A percentile compares a stretch with the other conserved stretches of the same genome.
Conservation (phyloP, 2,329 filamentous ascomycete genomes). For the Sporothrix brasiliensis region DNA sequence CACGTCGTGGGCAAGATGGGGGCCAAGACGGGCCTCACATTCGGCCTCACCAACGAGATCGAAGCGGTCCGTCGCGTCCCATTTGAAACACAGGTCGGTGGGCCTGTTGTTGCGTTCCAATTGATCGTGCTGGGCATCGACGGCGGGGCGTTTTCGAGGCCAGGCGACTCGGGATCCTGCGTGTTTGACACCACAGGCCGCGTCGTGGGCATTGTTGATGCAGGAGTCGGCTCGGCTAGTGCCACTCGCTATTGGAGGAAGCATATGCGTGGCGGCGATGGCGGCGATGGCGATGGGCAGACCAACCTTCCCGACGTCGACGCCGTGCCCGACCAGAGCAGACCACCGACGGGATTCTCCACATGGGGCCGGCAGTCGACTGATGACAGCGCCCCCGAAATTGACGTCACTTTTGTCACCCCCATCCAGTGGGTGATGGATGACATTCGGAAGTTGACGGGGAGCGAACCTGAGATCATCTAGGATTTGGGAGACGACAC, state of each 20-base stretch:
- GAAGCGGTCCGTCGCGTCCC: too few species aligned
- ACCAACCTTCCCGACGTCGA: too few species aligned
- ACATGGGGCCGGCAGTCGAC: too few species aligned
- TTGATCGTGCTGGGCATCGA: not conserved
- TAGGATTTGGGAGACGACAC: not conserved
- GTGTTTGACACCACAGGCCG: not conserved
- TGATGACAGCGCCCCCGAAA: too few species aligned
- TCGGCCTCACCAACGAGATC: too few species aligned
- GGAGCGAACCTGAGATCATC: not conserved
- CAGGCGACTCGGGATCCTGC: not conserved
- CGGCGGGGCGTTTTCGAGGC: not conserved
- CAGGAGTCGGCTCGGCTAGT: not conserved
- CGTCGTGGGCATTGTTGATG: not conserved
- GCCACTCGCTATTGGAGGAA: too few species aligned
- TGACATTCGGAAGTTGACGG: not conserved
- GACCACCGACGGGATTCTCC: too few species aligned
- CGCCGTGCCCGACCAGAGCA: too few species aligned
- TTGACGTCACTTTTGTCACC: slow-evolving; percentile 1
- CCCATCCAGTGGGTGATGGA: not conserved
- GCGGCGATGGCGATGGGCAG: too few species aligned
- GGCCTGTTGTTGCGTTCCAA: too few species aligned
- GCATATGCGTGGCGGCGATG: too few species aligned
- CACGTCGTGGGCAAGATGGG: not conserved
- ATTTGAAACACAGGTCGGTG: too few species aligned
- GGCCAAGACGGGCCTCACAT: not conserved